Conservation (phyloP, 768 basidiomycete species). For the Glaciozyma martinii region DNA sequence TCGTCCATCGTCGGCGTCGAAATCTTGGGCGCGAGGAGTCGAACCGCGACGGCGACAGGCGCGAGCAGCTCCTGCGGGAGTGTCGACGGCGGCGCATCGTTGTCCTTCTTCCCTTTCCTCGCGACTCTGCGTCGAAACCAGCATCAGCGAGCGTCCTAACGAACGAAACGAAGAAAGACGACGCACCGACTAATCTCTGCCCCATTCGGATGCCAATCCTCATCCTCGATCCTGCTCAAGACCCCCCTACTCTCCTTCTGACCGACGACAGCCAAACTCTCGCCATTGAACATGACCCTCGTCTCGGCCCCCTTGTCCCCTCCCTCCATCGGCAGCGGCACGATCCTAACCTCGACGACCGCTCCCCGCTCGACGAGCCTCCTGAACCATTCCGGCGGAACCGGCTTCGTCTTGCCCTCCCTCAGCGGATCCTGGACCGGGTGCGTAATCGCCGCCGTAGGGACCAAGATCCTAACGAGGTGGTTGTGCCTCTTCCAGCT, state of each 20-base stretch:
- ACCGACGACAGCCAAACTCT: constrained; percentile 46
- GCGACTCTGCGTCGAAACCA: constrained; percentile 1
- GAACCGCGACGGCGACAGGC: constrained; percentile 32
- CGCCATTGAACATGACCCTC: constrained; percentile 42
- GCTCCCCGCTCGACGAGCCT: constrained; percentile 52
- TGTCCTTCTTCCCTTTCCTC: constrained; percentile 9
- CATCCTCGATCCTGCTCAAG: constrained; percentile 58
- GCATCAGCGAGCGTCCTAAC: neutral
- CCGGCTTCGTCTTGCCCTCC: constrained; percentile 52
- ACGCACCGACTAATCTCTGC: constrained; percentile 27
- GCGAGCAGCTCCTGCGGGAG: constrained; percentile 29
- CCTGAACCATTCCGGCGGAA: constrained; percentile 47
- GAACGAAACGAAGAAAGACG: neutral
- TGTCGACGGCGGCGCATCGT: neutral
- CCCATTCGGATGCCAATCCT: constrained; percentile 59
- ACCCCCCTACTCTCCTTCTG: constrained; percentile 54
- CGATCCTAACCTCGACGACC: constrained; percentile 52
- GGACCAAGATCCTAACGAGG: constrained; percentile 64
- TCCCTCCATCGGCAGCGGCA: constrained; percentile 42
- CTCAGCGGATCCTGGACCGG: constrained; percentile 74
- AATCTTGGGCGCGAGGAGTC: constrained; percentile 24
- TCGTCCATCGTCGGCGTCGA: constrained; percentile 20
- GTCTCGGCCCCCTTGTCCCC: constrained; percentile 4
- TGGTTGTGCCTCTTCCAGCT: constrained; percentile 52
- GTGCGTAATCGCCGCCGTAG: constrained; percentile 70